Evolutionary conservation across 2,329 filamentous ascomycete genomes (phyloP).

Genomic region (Talaromyces sp.): DNA sequence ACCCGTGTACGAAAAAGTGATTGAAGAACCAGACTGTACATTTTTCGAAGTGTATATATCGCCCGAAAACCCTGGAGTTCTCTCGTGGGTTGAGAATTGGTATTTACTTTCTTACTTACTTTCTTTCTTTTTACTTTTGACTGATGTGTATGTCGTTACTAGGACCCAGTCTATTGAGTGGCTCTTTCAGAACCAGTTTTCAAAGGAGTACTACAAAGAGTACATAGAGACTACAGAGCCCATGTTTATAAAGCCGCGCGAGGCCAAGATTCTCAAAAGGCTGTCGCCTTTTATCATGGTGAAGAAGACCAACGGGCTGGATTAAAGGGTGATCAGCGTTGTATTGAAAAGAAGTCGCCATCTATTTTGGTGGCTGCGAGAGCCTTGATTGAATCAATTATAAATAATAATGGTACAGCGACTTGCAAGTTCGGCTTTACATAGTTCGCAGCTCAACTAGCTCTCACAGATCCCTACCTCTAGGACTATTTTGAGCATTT

Average conservation of each 20-base stretch:
- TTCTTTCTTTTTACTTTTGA: neutral
- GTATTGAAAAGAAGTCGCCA: too few relatives aligned
- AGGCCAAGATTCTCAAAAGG: constrained; percentile 28
- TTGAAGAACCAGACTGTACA: constrained; percentile 40
- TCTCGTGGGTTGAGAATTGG: constrained; percentile 43
- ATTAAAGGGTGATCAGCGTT: neutral
- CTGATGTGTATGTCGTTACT: constrained; percentile 21
- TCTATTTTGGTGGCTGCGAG: too few relatives aligned
- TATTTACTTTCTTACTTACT: constrained; percentile 10
- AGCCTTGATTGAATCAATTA: too few relatives aligned
- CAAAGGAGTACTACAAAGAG: constrained; percentile 40
- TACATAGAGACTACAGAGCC: constrained; percentile 36
- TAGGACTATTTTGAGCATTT: too few relatives aligned
- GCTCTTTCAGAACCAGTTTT: constrained; percentile 15
- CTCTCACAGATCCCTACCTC: too few relatives aligned
- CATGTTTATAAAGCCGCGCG: constrained; percentile 38
- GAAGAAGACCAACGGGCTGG: neutral
- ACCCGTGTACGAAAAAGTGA: constrained; percentile 36
- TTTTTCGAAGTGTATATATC: constrained; percentile 43
- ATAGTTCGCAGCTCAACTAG: too few relatives aligned
- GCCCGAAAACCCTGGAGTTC: constrained; percentile 31
- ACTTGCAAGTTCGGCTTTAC: too few relatives aligned
- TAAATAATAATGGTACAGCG: too few relatives aligned
- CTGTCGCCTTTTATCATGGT: constrained; percentile 1
- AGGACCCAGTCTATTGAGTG: neutral